Evolutionary conservation across 1,284 basidiomycete species (phyloP), one percentile per base, ranked within the genome.

Genomic region (Rhodofomes roseus): DNA sequence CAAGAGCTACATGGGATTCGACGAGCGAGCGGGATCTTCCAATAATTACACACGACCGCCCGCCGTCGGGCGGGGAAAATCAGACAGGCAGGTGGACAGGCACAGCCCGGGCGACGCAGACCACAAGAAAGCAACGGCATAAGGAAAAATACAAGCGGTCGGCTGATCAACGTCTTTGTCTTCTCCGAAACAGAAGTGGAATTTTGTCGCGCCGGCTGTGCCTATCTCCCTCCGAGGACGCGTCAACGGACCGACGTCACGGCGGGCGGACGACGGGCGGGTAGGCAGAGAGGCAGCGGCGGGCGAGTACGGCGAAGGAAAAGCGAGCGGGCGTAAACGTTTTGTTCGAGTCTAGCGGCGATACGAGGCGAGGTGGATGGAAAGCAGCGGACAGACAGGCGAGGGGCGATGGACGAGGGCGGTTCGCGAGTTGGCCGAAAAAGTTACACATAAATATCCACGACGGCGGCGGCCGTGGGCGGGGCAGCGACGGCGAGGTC

Each of bases 391-490:
- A 23, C 43, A 27, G n/a, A 20, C 43, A 44, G 43, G 18, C 41
- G 41, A 8, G 20, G 41, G 34, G 34, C 34, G n/a, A 36, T 16
- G 46, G 46, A n/a, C 46, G 27, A 29, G 44, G 44, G 12, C 25
- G 46, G 25, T 16, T 25, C 29, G 50, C 50, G 50, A 36, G 31
- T 52, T 22, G 50, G 50, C 22, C 50, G 31, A 52, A 52, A 36
- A 29, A 52, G 36, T 34, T 36, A 52, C 50, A 52, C 50, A 52
- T 52, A 52, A 52, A 52, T 52, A 52, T 25, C 27, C 22, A 34
- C 48, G 48, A 14, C 50, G 50, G 29, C 22, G 50, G 16, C n/a
- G 43, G 20, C 20, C 23, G 43, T 12, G 20, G 20, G 16, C 43
- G n/a, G n/a, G 43, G 12, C 20, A 11, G 46, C 46, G 46, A 48